Evolutionary conservation across 2,329 filamentous ascomycete species (phyloP), one percentile per base, ranked within the genome.

Genomic region (Teratosphaeria nubilosa): DNA sequence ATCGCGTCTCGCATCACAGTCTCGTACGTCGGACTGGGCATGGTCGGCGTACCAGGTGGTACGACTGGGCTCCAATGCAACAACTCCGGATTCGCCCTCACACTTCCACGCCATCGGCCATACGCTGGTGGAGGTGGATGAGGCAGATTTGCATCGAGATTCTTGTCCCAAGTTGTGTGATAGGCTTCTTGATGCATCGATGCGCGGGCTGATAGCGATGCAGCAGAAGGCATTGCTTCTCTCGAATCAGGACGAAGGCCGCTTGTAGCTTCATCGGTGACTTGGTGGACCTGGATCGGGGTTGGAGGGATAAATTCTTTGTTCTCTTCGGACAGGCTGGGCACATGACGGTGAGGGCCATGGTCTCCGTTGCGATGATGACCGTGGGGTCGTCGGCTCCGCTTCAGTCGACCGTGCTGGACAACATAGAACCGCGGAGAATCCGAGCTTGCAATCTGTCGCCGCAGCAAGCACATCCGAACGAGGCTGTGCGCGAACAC

Each of bases 401-500:
- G 57, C 53, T 55, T 59, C 20, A 51, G 37, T 9, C 57, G 57
- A 20, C 52, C 52, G 25, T 61, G 50, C 5, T 50, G 30, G 16
- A 50, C 34, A 20, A 61, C 55, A 30, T 54, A 55, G 11, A 56
- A 16, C 1, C 56, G 22, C 48, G 57, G 56, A 22, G 56, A 56
- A 22, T 30, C 41, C 3, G 51, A 27, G 24, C 34, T 20, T 11
- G 16, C 20, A 11, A 9, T 50, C 27, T 9, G 22, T 51, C 37
- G 60, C 53, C 56, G 30, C 53, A 87, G 72, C 73, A 95, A 81
- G 72, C 83, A 86, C 3, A 95, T 78, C 20, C 88, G 84, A 58
- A 94, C 82, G 16, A 94, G 75, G 50, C 85, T 83, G 73, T 95
- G 89, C 67, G 84, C 87, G 78, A 95, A 94, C 74, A 95, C 84